Evolutionary conservation across 2,329 filamentous ascomycete species (phyloP).

Genomic region (Endoconidiophora laricicola): DNA sequence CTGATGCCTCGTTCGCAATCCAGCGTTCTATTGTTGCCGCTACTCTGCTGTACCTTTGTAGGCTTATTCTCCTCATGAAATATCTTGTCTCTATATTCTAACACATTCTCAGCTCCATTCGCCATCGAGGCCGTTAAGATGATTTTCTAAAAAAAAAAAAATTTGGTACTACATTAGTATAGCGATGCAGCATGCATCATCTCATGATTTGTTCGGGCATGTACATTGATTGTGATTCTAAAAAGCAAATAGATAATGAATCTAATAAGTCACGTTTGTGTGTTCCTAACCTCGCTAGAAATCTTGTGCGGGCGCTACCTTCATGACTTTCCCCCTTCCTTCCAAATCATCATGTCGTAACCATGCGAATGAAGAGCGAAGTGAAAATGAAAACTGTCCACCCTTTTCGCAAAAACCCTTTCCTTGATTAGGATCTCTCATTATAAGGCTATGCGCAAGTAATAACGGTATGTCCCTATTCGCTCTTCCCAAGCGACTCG

Average conservation of each 20-base stretch:
- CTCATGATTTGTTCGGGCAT: slow-evolving; percentile 2
- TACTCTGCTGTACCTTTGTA: slow-evolving; percentile 62
- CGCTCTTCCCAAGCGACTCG: slow-evolving; percentile 34
- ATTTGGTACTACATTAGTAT: too few species aligned
- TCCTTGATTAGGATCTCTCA: neutral
- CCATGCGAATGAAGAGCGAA: too few species aligned
- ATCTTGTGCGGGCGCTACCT: too few species aligned
- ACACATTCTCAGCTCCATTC: slow-evolving; percentile 33
- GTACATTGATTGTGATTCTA: slow-evolving; percentile 9
- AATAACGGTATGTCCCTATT: neutral
- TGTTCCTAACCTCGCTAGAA: too few species aligned
- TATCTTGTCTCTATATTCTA: too few species aligned
- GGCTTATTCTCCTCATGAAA: slow-evolving; percentile 17
- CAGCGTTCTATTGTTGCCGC: slow-evolving; percentile 50
- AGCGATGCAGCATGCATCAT: neutral
- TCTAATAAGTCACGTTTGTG: neutral
- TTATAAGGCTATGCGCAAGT: neutral
- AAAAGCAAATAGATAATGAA: neutral
- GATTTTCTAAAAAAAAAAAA: slow-evolving; percentile 23
- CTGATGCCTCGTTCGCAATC: slow-evolving; percentile 48
- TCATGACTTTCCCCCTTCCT: too few species aligned
- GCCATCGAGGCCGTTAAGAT: slow-evolving; percentile 35
- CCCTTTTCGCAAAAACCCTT: neutral
- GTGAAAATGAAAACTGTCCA: neutral
- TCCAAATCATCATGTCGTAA: too few species aligned